Percentiles rank a stretch among this genome's conserved stretches.
Evolutionary conservation across 306 rosid genomes (phyloP).

Genomic region (Argentina anserina): DNA sequence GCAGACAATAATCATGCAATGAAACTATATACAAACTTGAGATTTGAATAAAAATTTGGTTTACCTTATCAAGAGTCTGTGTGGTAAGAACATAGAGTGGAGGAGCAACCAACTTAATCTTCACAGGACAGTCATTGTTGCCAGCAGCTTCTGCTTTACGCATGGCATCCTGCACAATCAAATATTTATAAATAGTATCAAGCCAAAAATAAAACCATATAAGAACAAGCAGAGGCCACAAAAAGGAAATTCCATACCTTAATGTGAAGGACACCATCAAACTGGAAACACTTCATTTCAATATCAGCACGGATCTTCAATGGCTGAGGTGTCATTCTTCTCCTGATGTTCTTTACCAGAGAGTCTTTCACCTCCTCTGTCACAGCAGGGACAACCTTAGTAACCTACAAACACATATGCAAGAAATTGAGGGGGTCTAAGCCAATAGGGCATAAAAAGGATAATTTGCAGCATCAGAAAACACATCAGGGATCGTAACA

Average conservation of each 20-base stretch:
- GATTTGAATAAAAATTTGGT: conserved; percentile 4
- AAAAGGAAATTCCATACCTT: conserved; percentile 43
- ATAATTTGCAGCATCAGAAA: background rate
- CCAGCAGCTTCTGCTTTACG: conserved; percentile 94
- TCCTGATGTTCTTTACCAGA: conserved; percentile 69
- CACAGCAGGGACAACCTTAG: conserved; percentile 82
- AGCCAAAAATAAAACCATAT: background rate
- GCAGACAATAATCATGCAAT: background rate
- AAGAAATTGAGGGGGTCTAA: background rate
- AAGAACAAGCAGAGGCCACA: background rate
- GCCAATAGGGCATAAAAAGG: background rate
- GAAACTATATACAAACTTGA: conserved; percentile 7
- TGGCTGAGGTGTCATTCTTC: conserved; percentile 97
- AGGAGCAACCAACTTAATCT: conserved; percentile 96
- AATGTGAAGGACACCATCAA: conserved; percentile 95
- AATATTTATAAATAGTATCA: background rate
- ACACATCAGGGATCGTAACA: background rate
- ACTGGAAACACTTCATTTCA: conserved; percentile 95
- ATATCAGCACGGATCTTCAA: conserved; percentile 93
- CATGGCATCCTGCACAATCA: conserved; percentile 78
- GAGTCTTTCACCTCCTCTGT: conserved; percentile 85
- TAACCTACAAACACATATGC: conserved; percentile 39
- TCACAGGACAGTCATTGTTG: conserved; percentile 86
- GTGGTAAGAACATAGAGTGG: conserved; percentile 95
- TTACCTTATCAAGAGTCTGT: conserved; percentile 96